Percentiles rank a stretch among this genome's conserved stretches.
Evolutionary conservation across 768 basidiomycete genomes (phyloP).

Genomic region (Dentipellis fragilis): DNA sequence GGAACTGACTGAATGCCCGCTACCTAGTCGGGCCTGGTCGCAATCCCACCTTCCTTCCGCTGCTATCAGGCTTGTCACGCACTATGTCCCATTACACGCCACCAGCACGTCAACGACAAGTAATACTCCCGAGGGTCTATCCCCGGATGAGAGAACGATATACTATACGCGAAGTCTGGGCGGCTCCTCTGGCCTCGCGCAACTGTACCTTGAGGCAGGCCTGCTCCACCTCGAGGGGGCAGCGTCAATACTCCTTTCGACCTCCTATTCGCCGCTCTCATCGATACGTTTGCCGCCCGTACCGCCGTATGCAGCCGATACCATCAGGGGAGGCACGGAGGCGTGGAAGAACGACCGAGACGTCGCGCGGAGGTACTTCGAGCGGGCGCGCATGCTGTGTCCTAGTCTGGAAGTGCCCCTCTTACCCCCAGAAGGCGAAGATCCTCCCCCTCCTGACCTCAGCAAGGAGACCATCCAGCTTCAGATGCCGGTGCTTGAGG

Average conservation of each 20-base stretch:
- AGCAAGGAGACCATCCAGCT: slow-evolving; percentile 29
- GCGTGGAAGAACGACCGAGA: slow-evolving; percentile 71
- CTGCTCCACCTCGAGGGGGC: slow-evolving; percentile 76
- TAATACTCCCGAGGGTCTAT: slow-evolving; percentile 25
- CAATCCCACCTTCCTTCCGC: slow-evolving; percentile 67
- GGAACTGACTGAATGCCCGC: background rate
- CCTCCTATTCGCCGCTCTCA: slow-evolving; percentile 68
- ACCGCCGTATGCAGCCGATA: slow-evolving; percentile 3
- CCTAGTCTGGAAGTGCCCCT: slow-evolving; percentile 61
- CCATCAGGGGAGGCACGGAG: slow-evolving; percentile 38
- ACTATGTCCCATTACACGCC: slow-evolving; percentile 56
- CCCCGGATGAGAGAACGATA: slow-evolving; percentile 36
- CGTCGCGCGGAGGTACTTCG: slow-evolving; percentile 61
- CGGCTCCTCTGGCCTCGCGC: slow-evolving; percentile 55
- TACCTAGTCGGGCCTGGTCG: slow-evolving; percentile 67
- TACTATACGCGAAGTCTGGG: slow-evolving; percentile 65
- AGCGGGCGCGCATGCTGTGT: slow-evolving; percentile 50
- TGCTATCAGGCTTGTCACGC: slow-evolving; percentile 65
- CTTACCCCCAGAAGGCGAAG: slow-evolving; percentile 37
- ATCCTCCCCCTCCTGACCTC: slow-evolving; percentile 16
- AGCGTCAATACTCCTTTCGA: slow-evolving; percentile 58
- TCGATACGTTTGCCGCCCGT: slow-evolving; percentile 58
- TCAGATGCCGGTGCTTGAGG: slow-evolving; percentile 63
- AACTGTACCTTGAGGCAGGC: slow-evolving; percentile 70
- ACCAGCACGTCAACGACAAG: slow-evolving; percentile 8